Base-by-base conservation (phyloP, 306 rosid genomes). In the Pachyrhizus erosus region DNA sequence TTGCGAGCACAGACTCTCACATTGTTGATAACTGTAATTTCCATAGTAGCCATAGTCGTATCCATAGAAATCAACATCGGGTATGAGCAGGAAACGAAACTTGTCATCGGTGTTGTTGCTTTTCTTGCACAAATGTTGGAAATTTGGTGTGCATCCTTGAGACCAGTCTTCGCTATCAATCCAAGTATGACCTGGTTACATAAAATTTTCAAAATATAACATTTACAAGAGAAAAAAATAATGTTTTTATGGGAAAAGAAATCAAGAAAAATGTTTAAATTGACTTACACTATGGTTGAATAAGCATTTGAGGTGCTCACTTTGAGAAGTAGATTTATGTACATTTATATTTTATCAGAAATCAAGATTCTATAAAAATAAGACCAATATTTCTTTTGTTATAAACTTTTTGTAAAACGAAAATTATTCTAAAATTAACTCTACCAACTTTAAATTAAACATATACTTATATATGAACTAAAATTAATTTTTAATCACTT, bases 61-160 rank as follows among this genome's bases (percentile, higher is more conserved):
- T 24, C 48, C 70, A 9, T 71, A 71, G 37, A 80, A 80, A 13
- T 80, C 73, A 5, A 80, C 26, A 14, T 2, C 21, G 0, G 29
- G 54, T 48, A 86, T 37, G 6, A 0, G 3, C 0, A 71, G 8
- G 46, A 82, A 82, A 14, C 26, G 37, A 9, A 67, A 75, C 21
- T 82, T 49, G 0, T 26, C 26, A 9, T 5, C 1, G 9, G 11
- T 37, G 1, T 27, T 17, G 58, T 70, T 54, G 29, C 0, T 55
- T 12, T n/a, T n/a, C n/a, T 7, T 37, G 42, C 79, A 82, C 4
- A 85, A 70, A 7, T 55, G 24, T 2, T 66, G 52, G 29, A 88
- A 85, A n/a, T 14, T 80, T 0, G 80, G 46, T 65, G 7, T 17
- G 34, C 84, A 81, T 29, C 84, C 84, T 34, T 49, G 67, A 48